These are phyloP conservation scores for Bryum argenteum DNA, from an alignment of 225 moss, liverwort and hornwort genomes.

Conservation along the genomic window DNA sequence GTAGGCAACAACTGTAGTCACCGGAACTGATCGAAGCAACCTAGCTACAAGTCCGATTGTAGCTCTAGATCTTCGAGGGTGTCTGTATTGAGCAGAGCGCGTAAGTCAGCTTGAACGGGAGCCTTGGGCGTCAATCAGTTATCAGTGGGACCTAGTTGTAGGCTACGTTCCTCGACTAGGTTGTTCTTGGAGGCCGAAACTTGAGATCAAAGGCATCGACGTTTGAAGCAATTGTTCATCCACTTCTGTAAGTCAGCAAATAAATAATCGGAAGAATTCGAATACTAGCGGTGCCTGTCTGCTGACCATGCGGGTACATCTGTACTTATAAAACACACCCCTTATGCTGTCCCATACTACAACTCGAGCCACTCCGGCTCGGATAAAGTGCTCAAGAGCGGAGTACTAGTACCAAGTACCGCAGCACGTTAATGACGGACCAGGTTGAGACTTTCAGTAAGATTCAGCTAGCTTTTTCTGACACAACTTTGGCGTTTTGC, in stretches of 20 bases:
- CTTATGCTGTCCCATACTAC: neutral
- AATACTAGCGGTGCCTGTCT: neutral
- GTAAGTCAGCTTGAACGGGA: too few relatives aligned
- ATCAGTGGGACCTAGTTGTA: neutral
- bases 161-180: too few relatives aligned
- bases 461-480: neutral
- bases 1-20: too few relatives aligned
- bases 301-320: neutral
- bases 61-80: too few relatives aligned
- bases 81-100: too few relatives aligned
- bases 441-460: neutral
- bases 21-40: too few relatives aligned
- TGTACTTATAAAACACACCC: neutral
- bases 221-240: conserved; percentile 6
- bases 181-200: neutral
- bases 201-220: neutral
- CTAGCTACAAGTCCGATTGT: too few relatives aligned
- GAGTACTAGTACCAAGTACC: neutral
- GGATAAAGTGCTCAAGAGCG: neutral
- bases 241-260: conserved; percentile 15
- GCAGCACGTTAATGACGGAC: neutral
- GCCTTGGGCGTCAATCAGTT: too few relatives aligned
- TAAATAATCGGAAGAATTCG: neutral
- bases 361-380: neutral
- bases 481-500: neutral